phyloP scores from a whole-genome alignment of 331 rosid genomes.

The Pyracantha coccinea region DNA sequence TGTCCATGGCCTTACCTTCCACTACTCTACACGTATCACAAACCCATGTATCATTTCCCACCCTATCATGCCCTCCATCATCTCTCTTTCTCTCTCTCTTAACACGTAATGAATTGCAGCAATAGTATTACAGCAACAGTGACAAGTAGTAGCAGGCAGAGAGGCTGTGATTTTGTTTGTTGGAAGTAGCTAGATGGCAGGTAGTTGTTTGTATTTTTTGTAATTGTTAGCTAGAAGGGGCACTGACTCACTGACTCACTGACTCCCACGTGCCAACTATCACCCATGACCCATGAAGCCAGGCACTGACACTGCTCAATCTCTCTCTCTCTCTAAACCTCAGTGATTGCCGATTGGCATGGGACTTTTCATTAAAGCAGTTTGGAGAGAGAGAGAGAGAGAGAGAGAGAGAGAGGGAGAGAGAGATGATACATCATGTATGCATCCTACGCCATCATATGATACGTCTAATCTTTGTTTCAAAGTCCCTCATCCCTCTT shows the following conservation, averaged over 20 bases:
- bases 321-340: background rate
- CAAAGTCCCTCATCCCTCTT: background rate
- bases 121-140: no score
- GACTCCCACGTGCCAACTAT: conserved; percentile 37
- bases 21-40: conserved; percentile 9
- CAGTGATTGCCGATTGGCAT: conserved; percentile 1
- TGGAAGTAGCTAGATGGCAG: background rate
- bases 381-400: background rate
- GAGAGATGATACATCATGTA: no score
- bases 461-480: background rate
- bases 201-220: background rate
- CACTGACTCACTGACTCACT: conserved; percentile 18
- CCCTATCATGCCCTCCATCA: background rate
- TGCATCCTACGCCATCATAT: background rate
- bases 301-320: background rate
- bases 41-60: background rate
- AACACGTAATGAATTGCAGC: no score
- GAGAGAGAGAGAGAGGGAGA: no score
- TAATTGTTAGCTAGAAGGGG: conserved; percentile 3
- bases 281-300: background rate
- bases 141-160: no score
- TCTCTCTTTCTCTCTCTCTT: background rate
- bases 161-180: background rate
- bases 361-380: conserved; percentile 31
- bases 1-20: background rate